Evolutionary conservation across 2,329 filamentous ascomycete species (phyloP), one percentile per base, ranked within the genome.

Genomic region (Knufia fluminis): DNA sequence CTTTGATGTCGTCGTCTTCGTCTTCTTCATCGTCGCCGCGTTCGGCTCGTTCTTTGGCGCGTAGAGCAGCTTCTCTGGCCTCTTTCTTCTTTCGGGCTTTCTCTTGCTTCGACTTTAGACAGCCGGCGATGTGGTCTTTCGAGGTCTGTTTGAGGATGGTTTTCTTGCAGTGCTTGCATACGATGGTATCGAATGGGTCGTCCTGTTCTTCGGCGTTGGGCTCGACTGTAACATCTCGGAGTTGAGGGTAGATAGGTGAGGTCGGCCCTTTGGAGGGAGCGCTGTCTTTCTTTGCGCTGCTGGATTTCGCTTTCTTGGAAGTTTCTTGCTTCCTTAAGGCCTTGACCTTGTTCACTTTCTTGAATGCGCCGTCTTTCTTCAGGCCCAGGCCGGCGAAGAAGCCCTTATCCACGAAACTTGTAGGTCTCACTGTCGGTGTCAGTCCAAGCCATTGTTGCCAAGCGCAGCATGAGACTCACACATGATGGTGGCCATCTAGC

Each of bases 141-240:
- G 86, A 85, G 0, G 80, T 82, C 26, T 80, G 80, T 60, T 83
- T 85, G 12, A 92, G 73, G 10, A 95, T 79, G 46, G 85, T 85
- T 60, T 94, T 90, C 68, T 92, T 95, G 71, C 91, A 98, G 65
- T 94, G 88, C 65, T 92, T 96, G 76, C 91, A 98, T 57, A 85
- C 77, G 45, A 92, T 82, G 8, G 87, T 77, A 55, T 94, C 87
- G 9, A 85, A 78, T 50, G 74, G 75, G 61, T 95, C 90, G 59
- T 89, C 83, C 57, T 94, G 76, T 0, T 89, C 88, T 51, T 84
- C 81, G 23, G 48, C 7, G 26, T 20, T 16, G 2, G 38, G 56
- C 57, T 51, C 63, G 56, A 53, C 60, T 60, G 31, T 55, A 36
- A 28, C 62, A 59, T 61, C 49, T 49, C 31, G 53, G 43, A 20